phyloP scores from a whole-genome alignment of 2,329 filamentous ascomycete species.

The Moelleriella libera region DNA sequence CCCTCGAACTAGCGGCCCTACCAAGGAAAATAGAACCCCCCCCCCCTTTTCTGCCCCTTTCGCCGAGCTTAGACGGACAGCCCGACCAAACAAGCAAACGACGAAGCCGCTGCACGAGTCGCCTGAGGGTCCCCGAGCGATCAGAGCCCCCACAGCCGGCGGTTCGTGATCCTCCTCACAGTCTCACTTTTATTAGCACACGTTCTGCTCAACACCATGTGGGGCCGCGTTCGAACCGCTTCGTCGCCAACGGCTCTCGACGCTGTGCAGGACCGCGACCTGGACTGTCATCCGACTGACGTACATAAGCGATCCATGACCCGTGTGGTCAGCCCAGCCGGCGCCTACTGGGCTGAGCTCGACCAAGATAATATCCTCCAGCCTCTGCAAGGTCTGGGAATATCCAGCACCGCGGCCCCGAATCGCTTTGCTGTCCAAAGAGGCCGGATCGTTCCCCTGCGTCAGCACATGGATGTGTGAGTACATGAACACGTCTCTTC shows the following conservation, averaged over 20 bases:
- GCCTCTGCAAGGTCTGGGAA: conserved; percentile 14
- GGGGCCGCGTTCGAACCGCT: conserved; percentile 5
- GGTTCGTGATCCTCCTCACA: not conserved
- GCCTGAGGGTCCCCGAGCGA: not conserved
- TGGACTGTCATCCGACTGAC: not conserved
- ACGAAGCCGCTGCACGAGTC: not conserved
- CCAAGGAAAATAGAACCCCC: no score
- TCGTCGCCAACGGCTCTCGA: not conserved
- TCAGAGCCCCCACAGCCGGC: not conserved
- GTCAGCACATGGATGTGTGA: conserved; percentile 13
- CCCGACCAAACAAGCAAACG: not conserved
- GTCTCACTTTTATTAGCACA: not conserved
- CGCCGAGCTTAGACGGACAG: not conserved
- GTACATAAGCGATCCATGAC: conserved; percentile 1
- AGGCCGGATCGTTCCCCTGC: conserved; percentile 17
- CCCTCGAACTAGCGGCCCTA: no score
- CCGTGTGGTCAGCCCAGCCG: conserved; percentile 1
- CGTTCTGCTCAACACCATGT: conserved; percentile 4
- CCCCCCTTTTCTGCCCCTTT: not conserved
- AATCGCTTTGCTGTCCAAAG: conserved; percentile 16
- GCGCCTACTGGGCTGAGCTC: conserved; percentile 1
- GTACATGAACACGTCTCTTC: conserved; percentile 4
- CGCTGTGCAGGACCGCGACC: not conserved
- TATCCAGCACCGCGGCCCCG: conserved; percentile 12
- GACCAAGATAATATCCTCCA: conserved; percentile 9